phyloP scores from a whole-genome alignment of 2,329 filamentous ascomycete species.

The Huntiella savannae region DNA sequence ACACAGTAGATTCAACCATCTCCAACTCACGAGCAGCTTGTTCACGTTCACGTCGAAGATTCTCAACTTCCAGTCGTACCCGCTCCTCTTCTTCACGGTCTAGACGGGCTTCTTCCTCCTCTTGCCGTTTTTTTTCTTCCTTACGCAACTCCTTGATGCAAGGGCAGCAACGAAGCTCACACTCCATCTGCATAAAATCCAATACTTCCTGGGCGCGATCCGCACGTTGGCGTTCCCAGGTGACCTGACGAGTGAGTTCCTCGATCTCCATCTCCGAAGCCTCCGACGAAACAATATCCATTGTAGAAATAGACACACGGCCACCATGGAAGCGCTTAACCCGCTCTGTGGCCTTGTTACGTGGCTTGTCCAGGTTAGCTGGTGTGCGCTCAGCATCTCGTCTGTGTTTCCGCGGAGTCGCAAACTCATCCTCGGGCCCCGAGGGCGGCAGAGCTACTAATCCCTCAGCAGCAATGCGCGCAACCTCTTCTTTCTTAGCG shows the following conservation, averaged over 20 bases:
- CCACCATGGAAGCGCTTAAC: constrained; percentile 7
- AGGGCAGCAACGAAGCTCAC: constrained; percentile 46
- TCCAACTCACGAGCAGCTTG: background rate
- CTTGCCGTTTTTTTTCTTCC: constrained; percentile 1
- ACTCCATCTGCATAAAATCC: constrained; percentile 60
- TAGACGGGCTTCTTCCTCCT: background rate
- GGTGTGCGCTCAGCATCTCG: constrained; percentile 10
- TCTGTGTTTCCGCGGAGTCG: constrained; percentile 34
- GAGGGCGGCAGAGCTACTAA: constrained; percentile 42
- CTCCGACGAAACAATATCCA: constrained; percentile 34
- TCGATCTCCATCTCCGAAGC: constrained; percentile 39
- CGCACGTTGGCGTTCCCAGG: constrained; percentile 43
- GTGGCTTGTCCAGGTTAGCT: constrained; percentile 12
- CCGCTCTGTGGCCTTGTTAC: constrained; percentile 15
- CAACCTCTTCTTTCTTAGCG: constrained; percentile 53
- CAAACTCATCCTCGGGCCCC: constrained; percentile 40
- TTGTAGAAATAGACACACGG: constrained; percentile 27
- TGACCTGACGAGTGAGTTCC: constrained; percentile 31
- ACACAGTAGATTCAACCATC: background rate
- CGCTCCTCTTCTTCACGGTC: background rate
- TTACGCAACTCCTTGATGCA: constrained; percentile 10
- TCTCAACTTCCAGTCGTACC: constrained; percentile 11
- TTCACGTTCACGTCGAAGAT: constrained; percentile 5
- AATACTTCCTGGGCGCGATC: constrained; percentile 53
- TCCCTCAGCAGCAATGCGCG: constrained; percentile 53